A percentile compares a stretch with the other conserved stretches of the same genome.
phyloP scores from a whole-genome alignment of 1,139 yeast species.

The Pneumocystis oryctolagi region DNA sequence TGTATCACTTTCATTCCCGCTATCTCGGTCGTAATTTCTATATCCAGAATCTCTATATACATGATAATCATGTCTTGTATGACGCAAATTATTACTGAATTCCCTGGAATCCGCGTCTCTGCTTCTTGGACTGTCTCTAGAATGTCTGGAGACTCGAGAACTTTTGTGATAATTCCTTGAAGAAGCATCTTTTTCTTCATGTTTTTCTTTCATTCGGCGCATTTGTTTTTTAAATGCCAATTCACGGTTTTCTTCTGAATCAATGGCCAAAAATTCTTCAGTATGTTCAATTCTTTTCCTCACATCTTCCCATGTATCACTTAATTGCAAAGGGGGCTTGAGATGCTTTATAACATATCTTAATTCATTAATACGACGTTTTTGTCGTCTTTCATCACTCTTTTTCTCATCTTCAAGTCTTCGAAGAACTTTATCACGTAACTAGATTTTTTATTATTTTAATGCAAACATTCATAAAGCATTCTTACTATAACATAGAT shows the following conservation, averaged over 20 bases:
- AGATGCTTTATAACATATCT: constrained; percentile 25
- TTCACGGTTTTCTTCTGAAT: constrained; percentile 23
- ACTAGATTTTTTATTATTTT: constrained; percentile 1
- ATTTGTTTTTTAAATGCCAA: constrained; percentile 26
- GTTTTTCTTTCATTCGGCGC: constrained; percentile 19
- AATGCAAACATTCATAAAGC: not conserved
- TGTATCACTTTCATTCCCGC: not conserved
- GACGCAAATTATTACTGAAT: not conserved
- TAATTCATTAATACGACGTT: constrained; percentile 28
- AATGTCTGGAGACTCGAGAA: constrained; percentile 11
- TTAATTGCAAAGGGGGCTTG: constrained; percentile 22
- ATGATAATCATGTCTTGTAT: not conserved
- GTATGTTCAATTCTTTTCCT: constrained; percentile 22
- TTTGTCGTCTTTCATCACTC: constrained; percentile 24
- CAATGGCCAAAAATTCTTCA: constrained; percentile 27
- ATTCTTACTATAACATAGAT: constrained; percentile 13
- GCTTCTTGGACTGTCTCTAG: not conserved
- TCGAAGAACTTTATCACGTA: constrained; percentile 18
- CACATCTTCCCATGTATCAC: constrained; percentile 28
- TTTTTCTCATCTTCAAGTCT: constrained; percentile 24
- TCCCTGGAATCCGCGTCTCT: constrained; percentile 5
- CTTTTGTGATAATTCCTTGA: constrained; percentile 14
- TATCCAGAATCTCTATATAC: not conserved
- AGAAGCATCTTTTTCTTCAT: constrained; percentile 17
- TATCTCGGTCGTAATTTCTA: not conserved